Evolutionary conservation across 1,139 yeast species (phyloP).

Genomic region (Diutina scorzettiae): DNA sequence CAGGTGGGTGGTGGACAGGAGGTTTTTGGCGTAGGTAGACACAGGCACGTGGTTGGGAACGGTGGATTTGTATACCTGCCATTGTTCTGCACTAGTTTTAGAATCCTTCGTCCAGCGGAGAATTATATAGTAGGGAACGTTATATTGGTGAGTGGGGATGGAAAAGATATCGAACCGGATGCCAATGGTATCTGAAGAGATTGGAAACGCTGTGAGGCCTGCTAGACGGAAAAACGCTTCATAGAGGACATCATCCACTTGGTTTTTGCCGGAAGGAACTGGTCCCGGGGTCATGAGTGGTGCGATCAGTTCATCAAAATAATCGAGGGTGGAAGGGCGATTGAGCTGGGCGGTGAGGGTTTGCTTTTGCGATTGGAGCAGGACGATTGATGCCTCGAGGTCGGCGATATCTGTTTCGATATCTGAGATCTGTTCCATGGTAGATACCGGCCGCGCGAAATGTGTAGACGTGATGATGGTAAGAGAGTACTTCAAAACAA

Average conservation of each 20-base stretch:
- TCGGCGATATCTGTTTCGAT: not conserved
- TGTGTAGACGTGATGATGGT: no score
- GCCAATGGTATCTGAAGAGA: not conserved
- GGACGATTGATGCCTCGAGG: not conserved
- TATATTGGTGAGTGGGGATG: not conserved
- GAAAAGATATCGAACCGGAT: not conserved
- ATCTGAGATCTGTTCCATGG: not conserved
- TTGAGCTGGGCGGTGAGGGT: not conserved
- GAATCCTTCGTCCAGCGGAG: not conserved
- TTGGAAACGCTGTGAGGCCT: slow-evolving; percentile 4
- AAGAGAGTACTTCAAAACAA: no score
- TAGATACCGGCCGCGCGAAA: no score
- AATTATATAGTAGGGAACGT: not conserved
- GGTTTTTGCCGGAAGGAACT: not conserved
- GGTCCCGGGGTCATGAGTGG: not conserved
- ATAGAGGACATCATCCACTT: not conserved
- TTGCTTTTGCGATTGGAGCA: not conserved
- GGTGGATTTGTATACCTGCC: not conserved
- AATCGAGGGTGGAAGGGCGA: not conserved
- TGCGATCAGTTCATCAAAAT: slow-evolving; percentile 1
- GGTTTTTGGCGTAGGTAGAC: not conserved
- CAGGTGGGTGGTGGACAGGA: not conserved
- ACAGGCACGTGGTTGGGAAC: not conserved
- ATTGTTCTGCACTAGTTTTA: not conserved
- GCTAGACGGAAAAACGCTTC: not conserved